These are phyloP conservation scores for Selenicereus undatus DNA, from an alignment of 148 eudicot genomes.

Conservation along the genomic window DNA sequence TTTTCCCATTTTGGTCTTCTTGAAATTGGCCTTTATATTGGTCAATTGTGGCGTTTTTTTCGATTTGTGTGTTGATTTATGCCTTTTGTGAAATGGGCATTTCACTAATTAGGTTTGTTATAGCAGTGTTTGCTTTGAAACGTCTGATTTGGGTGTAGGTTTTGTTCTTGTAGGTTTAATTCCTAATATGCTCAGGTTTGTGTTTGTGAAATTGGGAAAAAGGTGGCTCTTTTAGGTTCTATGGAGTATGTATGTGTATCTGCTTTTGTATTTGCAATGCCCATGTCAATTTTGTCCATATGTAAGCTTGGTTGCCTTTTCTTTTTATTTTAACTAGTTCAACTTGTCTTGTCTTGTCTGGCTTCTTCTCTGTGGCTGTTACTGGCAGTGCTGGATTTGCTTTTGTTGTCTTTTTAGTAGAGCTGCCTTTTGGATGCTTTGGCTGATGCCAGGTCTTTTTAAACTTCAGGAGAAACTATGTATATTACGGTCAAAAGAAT, in stretches of 20 bases:
- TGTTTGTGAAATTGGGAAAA: background rate
- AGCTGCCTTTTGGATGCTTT: background rate
- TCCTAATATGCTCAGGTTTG: background rate
- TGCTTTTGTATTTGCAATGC: background rate
- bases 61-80: conserved; percentile 4
- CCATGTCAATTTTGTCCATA: conserved; percentile 13
- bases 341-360: conserved; percentile 14
- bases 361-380: conserved; percentile 7
- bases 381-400: conserved; percentile 2
- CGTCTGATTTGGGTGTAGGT: conserved; percentile 8
- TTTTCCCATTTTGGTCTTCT: conserved; percentile 17
- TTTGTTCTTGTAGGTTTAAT: background rate
- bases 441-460: background rate
- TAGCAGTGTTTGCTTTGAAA: conserved; percentile 14
- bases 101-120: background rate
- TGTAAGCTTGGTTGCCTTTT: conserved; percentile 8
- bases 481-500: background rate
- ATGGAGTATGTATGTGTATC: background rate
- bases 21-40: conserved; percentile 9
- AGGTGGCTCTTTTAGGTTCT: conserved; percentile 12
- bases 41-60: conserved; percentile 11
- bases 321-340: background rate
- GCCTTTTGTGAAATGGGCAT: conserved; percentile 25
- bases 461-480: background rate
- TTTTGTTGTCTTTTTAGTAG: conserved; percentile 11